Evolutionary conservation across 768 basidiomycete species (phyloP), one percentile per base, ranked within the genome.

Genomic region (Mycena pura): DNA sequence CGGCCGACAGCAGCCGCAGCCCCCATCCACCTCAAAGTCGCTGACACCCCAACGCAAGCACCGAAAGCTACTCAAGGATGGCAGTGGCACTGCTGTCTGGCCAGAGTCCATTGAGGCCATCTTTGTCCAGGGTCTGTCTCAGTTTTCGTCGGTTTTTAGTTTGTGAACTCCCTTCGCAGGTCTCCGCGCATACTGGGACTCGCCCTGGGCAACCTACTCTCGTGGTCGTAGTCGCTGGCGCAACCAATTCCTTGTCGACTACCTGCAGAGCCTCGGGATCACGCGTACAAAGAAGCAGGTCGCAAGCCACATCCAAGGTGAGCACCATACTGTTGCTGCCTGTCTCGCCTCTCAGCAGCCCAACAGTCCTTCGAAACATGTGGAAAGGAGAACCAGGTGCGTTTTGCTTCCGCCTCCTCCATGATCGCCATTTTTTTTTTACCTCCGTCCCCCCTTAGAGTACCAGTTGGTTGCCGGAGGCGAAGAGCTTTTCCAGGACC

Each of bases 241-340:
- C 50, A 93, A 93, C 76, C 91, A 92, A 76, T 93, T 89, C 72
- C 84, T 93, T 63, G 91, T 93, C 71, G 90, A 92, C 64, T 89
- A 90, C 69, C 84, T 93, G 60, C 81, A 87, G 55, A 87, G 85
- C 64, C 77, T 81, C 34, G 89, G 88, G 55, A 84, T 93, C 70
- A 81, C 82, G 25, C 87, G 92, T 39, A 83, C 90, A 43, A 93
- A 93, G 81, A 93, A 93, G 74, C 92, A 93, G 73, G 92, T 93
- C 64, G 92, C 92, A n/a, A 91, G 89, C 73, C 92, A 93, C 69
- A 90, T 93, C 51, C 92, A 93, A 70, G n/a, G n/a, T n/a, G n/a
- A n/a, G n/a, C n/a, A n/a, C n/a, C n/a, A n/a, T n/a, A n/a, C n/a
- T n/a, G n/a, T n/a, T n/a, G n/a, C n/a, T n/a, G n/a, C n/a, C n/a